Evolutionary conservation across 2,329 filamentous ascomycete genomes (phyloP), one percentile per base, ranked within the genome.

Genomic region (Colletotrichum sp.): DNA sequence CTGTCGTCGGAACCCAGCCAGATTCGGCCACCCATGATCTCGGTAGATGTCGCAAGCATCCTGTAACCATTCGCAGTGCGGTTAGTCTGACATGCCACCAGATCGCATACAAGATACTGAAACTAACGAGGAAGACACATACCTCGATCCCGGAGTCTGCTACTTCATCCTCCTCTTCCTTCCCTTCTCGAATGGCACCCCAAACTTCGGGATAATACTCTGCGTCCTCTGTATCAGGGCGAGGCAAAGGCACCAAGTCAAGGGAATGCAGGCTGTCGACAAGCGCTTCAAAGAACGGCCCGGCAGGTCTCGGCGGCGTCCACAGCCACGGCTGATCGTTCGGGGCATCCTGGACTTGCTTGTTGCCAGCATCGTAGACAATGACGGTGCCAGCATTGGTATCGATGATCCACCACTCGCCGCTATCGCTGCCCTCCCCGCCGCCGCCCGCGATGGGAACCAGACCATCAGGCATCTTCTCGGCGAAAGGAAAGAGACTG

Each of bases 331-430:
- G 66, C 52, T 68, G 26, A 1, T 68, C 52, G 1, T 4, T 16
- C 18, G 66, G 66, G 30, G 48, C 66, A 68, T 68, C 66, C 1
- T 36, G 18, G 15, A 68, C 66, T 8, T 68, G 48, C 66, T 58
- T 68, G 30, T 68, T 57, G 7, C 52, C 30, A 26, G 15, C 24
- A 15, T 68, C 66, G n/a, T 68, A 68, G 28, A 68, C 66, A 21
- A 68, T 58, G 10, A 68, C 48, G 10, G 21, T 60, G 48, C 66
- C 66, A n/a, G 66, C 48, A 16, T 58, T 26, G 3, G 66, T 58
- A 12, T 68, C 66, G 16, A 68, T 43, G 30, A 68, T 68, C 66
- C 66, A 60, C 66, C 48, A 68, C 52, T 68, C 66, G n/a, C 34
- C 61, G 3, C 24, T 38, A 0, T 18, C 21, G 12, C 24, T 58